Conservation (phyloP, 805 yeast species). For the Suhomyces sp. region DNA sequence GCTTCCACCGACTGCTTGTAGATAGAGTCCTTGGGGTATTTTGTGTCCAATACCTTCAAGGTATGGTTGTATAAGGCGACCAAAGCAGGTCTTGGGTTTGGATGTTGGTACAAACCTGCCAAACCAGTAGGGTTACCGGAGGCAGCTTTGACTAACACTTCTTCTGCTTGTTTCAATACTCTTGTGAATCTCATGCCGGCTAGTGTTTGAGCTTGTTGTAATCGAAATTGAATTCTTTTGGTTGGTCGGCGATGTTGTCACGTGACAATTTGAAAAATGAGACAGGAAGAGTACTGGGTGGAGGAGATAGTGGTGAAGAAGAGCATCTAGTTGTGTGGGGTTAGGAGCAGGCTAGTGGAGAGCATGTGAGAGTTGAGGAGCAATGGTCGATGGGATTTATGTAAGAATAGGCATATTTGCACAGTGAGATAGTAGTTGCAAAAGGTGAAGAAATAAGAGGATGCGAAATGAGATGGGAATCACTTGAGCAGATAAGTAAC, state of each 20-base stretch:
- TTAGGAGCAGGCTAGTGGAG: too few species aligned
- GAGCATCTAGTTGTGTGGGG: too few species aligned
- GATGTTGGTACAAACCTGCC: conserved; percentile 75
- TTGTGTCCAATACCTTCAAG: conserved; percentile 50
- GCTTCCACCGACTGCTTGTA: conserved; percentile 73
- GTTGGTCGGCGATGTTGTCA: conserved; percentile 5
- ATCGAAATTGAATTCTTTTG: conserved; percentile 4
- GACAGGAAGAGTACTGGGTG: not conserved
- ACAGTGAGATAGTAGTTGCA: too few species aligned
- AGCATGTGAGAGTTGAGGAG: too few species aligned
- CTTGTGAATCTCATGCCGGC: conserved; percentile 38
- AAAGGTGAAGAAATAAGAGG: too few species aligned
- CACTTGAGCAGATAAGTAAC: too few species aligned
- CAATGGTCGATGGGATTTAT: too few species aligned
- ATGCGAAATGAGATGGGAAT: too few species aligned
- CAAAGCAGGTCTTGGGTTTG: conserved; percentile 79
- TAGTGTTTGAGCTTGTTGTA: not conserved
- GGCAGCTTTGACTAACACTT: conserved; percentile 56
- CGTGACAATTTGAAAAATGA: not conserved
- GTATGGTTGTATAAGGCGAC: conserved; percentile 70
- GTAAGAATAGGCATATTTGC: too few species aligned
- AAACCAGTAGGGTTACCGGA: conserved; percentile 77
- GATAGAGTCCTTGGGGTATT: conserved; percentile 70
- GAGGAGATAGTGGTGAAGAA: not conserved
- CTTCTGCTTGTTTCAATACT: conserved; percentile 42